Evolutionary conservation across 306 rosid genomes (phyloP), one percentile per base, ranked within the genome.

Genomic region (Vigna reflexopilosa): DNA sequence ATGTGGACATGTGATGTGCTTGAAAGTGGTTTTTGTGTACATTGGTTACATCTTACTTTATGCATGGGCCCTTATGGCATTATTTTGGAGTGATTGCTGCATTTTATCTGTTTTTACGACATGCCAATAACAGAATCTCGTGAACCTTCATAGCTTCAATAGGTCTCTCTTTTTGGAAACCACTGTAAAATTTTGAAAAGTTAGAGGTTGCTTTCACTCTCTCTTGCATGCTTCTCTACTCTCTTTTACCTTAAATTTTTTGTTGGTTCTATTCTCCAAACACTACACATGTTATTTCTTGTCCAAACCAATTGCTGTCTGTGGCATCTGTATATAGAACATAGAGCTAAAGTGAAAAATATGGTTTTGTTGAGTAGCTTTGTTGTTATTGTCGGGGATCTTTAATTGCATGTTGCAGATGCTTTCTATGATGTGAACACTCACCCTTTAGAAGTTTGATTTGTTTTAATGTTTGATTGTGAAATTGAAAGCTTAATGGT

Each of bases 181-280:
- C 75, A 80, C 1, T 22, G 45, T 47, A 24, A 45, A 16, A 0
- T 34, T 38, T 28, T 57, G 54, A 74, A 40, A 56, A 16, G 64
- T 81, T 48, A 65, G 20, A 30, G 10, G 72, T 67, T 20, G 58
- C 75, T 80, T 73, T 80, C 54, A 64, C 55, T 73, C 45, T 20
- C 56, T 80, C 64, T 56, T 73, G 52, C 56, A 66, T 14, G 9
- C 22, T 59, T 70, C 54, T 70, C 64, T 45, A 20, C 8, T 17
- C 47, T 74, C 51, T 66, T 80, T 48, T 45, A 54, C 55, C 56
- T 73, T 74, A 49, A 67, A n/a, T 67, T 74, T 74, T 67, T 58
- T 5, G 54, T 22, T 81, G 56, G 47, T 67, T 59, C 36, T 72
- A 47, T 79, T 38, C 44, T 57, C 47, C 55, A 48, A 67, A 28